Evolutionary conservation across 257 asterid species (phyloP).

Genomic region (Petunia axillaris): DNA sequence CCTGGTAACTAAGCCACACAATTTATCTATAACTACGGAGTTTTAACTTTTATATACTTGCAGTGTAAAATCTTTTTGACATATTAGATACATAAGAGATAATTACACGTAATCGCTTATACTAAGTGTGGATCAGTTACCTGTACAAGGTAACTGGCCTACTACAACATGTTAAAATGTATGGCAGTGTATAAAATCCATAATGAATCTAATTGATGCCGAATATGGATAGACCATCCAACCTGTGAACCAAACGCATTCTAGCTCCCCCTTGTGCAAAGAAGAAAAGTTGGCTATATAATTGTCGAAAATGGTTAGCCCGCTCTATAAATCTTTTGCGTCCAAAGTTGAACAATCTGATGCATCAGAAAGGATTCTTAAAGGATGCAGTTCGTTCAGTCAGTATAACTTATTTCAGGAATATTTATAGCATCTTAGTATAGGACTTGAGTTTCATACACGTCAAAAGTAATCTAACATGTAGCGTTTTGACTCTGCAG

Average conservation of each 20-base stretch:
- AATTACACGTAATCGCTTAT: not conserved
- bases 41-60: not conserved
- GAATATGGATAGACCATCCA: no score
- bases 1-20: not conserved
- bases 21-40: not conserved
- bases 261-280: no score
- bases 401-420: no score
- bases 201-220: no score
- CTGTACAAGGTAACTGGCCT: not conserved
- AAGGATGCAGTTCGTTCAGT: no score
- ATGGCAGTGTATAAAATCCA: not conserved
- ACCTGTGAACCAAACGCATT: no score
- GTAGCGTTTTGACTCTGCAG: conserved; percentile 33
- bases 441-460: not conserved
- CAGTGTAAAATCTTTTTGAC: not conserved
- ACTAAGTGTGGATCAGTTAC: not conserved
- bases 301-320: no score
- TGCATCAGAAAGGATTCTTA: no score
- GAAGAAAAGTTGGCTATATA: no score
- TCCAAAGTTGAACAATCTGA: no score
- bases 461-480: not conserved
- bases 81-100: not conserved
- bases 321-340: no score
- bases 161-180: no score
- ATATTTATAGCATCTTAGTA: not conserved